phyloP scores from a whole-genome alignment of 2,329 filamentous ascomycete genomes.

The Colletotrichum sp. region DNA sequence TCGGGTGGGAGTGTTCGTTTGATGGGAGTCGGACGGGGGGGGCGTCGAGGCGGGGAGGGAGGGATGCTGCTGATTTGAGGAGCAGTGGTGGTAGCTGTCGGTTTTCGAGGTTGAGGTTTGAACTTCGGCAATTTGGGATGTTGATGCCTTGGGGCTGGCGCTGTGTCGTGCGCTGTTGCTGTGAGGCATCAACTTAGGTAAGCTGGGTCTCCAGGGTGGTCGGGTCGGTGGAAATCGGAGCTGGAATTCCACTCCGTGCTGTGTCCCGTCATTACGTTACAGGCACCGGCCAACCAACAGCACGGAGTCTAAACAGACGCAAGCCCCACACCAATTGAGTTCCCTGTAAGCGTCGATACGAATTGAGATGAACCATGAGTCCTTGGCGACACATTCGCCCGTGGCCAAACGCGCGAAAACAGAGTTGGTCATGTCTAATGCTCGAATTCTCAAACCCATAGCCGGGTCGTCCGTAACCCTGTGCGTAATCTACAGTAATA shows the following conservation, averaged over 20 bases:
- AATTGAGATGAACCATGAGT: neutral
- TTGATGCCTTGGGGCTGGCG: slow-evolving; percentile 39
- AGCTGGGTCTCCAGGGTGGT: neutral
- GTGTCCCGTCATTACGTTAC: neutral
- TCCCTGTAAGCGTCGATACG: neutral
- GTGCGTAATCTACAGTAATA: slow-evolving; percentile 20
- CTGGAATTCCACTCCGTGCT: neutral
- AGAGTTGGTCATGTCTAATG: neutral
- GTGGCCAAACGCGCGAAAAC: neutral
- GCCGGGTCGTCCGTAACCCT: neutral
- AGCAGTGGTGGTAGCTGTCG: slow-evolving; percentile 19
- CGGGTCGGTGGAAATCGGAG: slow-evolving; percentile 19
- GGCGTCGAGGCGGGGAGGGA: slow-evolving; percentile 23
- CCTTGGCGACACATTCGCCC: neutral
- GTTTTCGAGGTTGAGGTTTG: slow-evolving; percentile 37
- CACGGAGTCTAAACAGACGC: neutral
- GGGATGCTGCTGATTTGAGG: slow-evolving; percentile 17
- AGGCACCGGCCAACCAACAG: neutral
- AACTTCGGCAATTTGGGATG: slow-evolving; percentile 46
- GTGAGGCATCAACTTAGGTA: slow-evolving; percentile 41
- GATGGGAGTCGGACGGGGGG: slow-evolving; percentile 3
- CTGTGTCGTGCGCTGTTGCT: neutral
- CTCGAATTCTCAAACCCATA: neutral
- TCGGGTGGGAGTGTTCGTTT: slow-evolving; percentile 8
- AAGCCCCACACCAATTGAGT: slow-evolving; percentile 1